A percentile compares a stretch with the other conserved stretches of the same genome.
Conservation (phyloP, 1,139 yeast genomes). For the Saccharomycopsis hybrid region DNA sequence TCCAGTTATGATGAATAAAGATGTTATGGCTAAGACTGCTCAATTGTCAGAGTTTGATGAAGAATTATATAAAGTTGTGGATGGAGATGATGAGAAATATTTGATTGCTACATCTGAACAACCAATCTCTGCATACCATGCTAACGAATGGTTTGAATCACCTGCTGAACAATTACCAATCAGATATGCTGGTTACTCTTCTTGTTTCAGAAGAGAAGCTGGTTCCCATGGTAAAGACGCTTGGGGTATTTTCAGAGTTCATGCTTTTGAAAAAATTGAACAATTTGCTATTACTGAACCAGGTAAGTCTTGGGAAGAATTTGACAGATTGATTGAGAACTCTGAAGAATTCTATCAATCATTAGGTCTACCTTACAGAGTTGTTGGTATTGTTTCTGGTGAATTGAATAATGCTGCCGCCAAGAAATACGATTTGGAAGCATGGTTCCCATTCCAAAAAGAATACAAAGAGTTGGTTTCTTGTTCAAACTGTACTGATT, state of each 20-base stretch:
- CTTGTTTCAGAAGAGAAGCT: slow-evolving; percentile 99
- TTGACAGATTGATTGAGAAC: slow-evolving; percentile 85
- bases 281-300: slow-evolving; percentile 96
- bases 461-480: slow-evolving; percentile 98
- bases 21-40: slow-evolving; percentile 98
- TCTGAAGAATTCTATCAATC: slow-evolving; percentile 94
- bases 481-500: slow-evolving; percentile 98
- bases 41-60: slow-evolving; percentile 97
- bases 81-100: slow-evolving; percentile 96
- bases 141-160: slow-evolving; percentile 97
- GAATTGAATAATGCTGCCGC: slow-evolving; percentile 99
- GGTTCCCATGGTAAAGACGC: slow-evolving; percentile 99
- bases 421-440: slow-evolving; percentile 96
- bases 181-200: slow-evolving; percentile 94
- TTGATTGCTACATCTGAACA: slow-evolving; percentile 98
- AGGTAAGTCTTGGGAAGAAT: slow-evolving; percentile 96
- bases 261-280: slow-evolving; percentile 96
- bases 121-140: slow-evolving; percentile 97
- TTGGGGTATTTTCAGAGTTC: slow-evolving; percentile 99
- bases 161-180: slow-evolving; percentile 96
- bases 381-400: slow-evolving; percentile 96
- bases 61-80: slow-evolving; percentile 92
- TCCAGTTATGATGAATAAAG: slow-evolving; percentile 99
- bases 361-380: slow-evolving; percentile 89
- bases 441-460: slow-evolving; percentile 99